These are phyloP conservation scores for Fusarium ambrosium DNA, from an alignment of 2,329 filamentous ascomycete species.

Conservation along the genomic window DNA sequence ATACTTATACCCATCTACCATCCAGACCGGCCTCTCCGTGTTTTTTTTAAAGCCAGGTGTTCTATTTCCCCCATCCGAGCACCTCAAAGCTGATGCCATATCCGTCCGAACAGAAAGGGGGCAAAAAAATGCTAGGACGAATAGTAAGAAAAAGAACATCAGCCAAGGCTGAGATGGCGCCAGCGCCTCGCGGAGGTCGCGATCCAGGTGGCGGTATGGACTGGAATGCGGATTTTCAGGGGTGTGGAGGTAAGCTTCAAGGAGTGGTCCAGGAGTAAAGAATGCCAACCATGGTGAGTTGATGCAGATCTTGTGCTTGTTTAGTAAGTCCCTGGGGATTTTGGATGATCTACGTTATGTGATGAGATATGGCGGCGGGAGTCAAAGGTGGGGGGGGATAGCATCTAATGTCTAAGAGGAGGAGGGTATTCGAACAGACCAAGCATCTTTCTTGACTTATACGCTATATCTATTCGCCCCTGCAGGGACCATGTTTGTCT, in stretches of 20 bases:
- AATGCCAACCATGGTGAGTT: conserved; percentile 1
- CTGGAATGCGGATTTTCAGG: conserved; percentile 24
- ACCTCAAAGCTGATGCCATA: background rate
- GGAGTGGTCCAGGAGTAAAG: background rate
- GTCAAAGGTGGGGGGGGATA: conserved; percentile 14
- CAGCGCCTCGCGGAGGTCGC: conserved; percentile 5
- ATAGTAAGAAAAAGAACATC: background rate
- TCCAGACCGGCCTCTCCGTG: background rate
- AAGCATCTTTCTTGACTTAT: background rate
- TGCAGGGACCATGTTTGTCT: background rate
- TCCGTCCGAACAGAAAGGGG: background rate
- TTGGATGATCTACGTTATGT: conserved; percentile 20
- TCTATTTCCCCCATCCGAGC: background rate
- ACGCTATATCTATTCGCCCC: background rate
- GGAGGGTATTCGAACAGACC: background rate
- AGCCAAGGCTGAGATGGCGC: background rate
- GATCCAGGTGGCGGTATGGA: background rate
- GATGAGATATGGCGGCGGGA: conserved; percentile 23
- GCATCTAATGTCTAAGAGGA: conserved; percentile 10
- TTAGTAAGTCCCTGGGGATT: conserved; percentile 17
- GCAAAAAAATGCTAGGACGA: background rate
- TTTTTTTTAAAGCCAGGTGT: conserved; percentile 3
- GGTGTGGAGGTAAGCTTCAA: background rate
- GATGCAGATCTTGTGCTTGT: conserved; percentile 7
- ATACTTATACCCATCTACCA: background rate